phyloP scores from a whole-genome alignment of 1,139 yeast genomes.

The Yamadazyma spencermartinsiae region DNA sequence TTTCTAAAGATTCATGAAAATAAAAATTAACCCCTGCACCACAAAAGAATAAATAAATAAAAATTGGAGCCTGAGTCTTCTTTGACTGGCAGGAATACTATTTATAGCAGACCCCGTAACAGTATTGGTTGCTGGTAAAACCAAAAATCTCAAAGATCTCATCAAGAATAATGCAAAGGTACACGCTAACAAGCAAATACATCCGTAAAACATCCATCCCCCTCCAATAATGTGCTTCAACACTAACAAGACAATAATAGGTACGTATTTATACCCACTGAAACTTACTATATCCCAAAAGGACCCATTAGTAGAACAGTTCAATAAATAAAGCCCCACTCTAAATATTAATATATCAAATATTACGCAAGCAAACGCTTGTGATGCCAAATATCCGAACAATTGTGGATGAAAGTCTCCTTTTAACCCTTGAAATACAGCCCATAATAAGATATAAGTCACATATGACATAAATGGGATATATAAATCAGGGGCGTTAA shows the following conservation, averaged over 20 bases:
- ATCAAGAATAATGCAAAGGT: slow-evolving; percentile 69
- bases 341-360: slow-evolving; percentile 58
- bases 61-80: slow-evolving; percentile 83
- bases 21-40: slow-evolving; percentile 59
- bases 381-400: slow-evolving; percentile 87
- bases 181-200: slow-evolving; percentile 42
- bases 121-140: slow-evolving; percentile 56
- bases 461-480: slow-evolving; percentile 92
- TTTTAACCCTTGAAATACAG: slow-evolving; percentile 80
- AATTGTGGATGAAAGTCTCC: slow-evolving; percentile 94
- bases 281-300: slow-evolving; percentile 85
- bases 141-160: slow-evolving; percentile 80
- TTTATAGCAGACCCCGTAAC: slow-evolving; percentile 40
- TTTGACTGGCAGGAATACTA: slow-evolving; percentile 62
- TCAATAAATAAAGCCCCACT: slow-evolving; percentile 45
- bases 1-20: slow-evolving; percentile 28
- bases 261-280: slow-evolving; percentile 93
- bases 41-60: slow-evolving; percentile 83
- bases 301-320: slow-evolving; percentile 53
- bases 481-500: slow-evolving; percentile 95
- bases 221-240: slow-evolving; percentile 42
- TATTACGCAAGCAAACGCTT: slow-evolving; percentile 79
- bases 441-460: slow-evolving; percentile 84
- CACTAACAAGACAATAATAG: slow-evolving; percentile 58
- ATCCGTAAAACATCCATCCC: slow-evolving; percentile 40